Evolutionary conservation across 257 asterid genomes (phyloP).

Genomic region (Solanum megistacrolobum): DNA sequence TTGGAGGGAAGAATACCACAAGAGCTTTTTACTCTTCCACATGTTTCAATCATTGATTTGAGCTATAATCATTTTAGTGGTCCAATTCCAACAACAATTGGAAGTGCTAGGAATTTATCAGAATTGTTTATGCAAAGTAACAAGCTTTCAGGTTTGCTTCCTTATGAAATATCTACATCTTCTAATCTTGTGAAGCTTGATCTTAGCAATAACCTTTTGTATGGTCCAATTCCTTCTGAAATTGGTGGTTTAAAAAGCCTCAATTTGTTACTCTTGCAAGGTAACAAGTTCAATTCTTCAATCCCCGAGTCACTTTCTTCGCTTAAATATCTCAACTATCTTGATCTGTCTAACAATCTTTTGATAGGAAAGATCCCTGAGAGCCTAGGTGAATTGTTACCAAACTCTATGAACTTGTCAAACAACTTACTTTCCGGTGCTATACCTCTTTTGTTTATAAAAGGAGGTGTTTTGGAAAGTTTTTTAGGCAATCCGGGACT

Average conservation of each 20-base stretch:
- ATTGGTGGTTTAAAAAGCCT: slow-evolving; percentile 54
- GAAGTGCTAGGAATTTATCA: slow-evolving; percentile 58
- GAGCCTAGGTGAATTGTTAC: slow-evolving; percentile 36
- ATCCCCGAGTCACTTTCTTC: slow-evolving; percentile 64
- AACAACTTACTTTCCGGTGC: slow-evolving; percentile 65
- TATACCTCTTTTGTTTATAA: slow-evolving; percentile 51
- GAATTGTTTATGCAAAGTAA: slow-evolving; percentile 76
- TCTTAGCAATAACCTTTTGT: slow-evolving; percentile 55
- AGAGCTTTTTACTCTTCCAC: slow-evolving; percentile 62
- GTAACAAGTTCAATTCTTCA: slow-evolving; percentile 53
- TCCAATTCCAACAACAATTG: slow-evolving; percentile 33
- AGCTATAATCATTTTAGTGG: slow-evolving; percentile 47
- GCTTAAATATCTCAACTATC: slow-evolving; percentile 51
- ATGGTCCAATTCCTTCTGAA: slow-evolving; percentile 62
- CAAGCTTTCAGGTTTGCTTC: slow-evolving; percentile 60
- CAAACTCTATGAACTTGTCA: slow-evolving; percentile 74
- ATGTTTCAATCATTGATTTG: slow-evolving; percentile 61
- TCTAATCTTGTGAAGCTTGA: slow-evolving; percentile 61
- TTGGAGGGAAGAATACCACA: slow-evolving; percentile 60
- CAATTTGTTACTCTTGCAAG: slow-evolving; percentile 52
- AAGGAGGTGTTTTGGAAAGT: slow-evolving; percentile 63
- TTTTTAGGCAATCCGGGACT: slow-evolving; percentile 63
- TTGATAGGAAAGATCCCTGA: slow-evolving; percentile 59
- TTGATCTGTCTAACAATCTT: slow-evolving; percentile 61
- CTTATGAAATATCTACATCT: slow-evolving; percentile 56